Conservation (phyloP, 2,329 filamentous ascomycete genomes). For the Penicillium hordei region DNA sequence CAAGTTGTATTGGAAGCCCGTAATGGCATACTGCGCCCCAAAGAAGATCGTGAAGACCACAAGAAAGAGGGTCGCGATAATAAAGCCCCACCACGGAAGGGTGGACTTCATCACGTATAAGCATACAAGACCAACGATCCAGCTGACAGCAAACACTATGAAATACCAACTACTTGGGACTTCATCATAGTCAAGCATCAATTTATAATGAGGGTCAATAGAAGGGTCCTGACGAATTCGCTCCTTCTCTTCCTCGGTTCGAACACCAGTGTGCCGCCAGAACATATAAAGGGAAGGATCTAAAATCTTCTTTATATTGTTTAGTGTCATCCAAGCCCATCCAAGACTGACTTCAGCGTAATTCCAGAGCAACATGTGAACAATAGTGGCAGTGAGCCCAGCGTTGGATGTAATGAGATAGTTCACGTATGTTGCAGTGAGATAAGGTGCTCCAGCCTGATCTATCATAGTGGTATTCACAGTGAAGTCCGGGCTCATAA, state of each 20-base stretch:
- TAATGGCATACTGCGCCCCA: neutral
- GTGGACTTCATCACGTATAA: neutral
- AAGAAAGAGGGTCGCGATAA: neutral
- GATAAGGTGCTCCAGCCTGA: neutral
- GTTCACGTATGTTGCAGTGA: neutral
- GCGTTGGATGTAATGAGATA: neutral
- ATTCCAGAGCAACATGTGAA: neutral
- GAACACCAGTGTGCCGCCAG: neutral
- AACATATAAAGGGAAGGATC: neutral
- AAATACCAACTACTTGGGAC: neutral
- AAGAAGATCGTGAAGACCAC: neutral
- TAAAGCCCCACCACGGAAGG: neutral
- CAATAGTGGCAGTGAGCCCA: neutral
- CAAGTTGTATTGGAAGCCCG: neutral
- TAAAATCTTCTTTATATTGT: neutral
- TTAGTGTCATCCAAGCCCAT: neutral
- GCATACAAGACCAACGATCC: neutral
- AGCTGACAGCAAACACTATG: neutral
- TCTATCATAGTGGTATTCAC: neutral
- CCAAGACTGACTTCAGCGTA: neutral
- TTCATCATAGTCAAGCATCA: neutral
- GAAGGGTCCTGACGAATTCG: neutral
- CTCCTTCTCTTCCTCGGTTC: neutral
- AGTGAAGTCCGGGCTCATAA: neutral
- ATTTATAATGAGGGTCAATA: neutral